Percentiles rank a stretch among this genome's conserved stretches.
phyloP scores from a whole-genome alignment of 306 rosid species.

The Hippophae gyantsensis region DNA sequence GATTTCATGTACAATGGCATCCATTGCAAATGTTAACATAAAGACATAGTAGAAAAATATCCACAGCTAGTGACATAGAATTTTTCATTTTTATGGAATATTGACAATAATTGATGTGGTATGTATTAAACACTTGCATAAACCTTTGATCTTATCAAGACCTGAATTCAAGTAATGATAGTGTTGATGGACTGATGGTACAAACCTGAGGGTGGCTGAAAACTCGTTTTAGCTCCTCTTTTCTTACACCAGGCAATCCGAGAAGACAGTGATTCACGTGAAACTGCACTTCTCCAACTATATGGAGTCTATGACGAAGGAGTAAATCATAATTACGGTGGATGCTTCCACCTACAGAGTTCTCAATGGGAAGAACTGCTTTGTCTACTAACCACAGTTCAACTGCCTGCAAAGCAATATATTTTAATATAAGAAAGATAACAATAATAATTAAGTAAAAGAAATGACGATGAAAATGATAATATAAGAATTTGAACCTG shows the following conservation, averaged over 20 bases:
- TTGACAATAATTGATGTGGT: too few species aligned
- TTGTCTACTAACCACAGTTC: constrained; percentile 62
- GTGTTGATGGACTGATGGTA: too few species aligned
- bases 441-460: too few species aligned
- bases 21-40: too few species aligned
- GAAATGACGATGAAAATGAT: neutral
- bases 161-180: too few species aligned
- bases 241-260: constrained; percentile 56
- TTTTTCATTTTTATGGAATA: too few species aligned
- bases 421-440: too few species aligned
- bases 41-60: too few species aligned
- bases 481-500: constrained; percentile 30
- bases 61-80: too few species aligned
- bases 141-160: too few species aligned
- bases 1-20: too few species aligned
- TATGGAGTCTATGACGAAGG: constrained; percentile 72
- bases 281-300: constrained; percentile 71
- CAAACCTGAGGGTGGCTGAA: constrained; percentile 59
- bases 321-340: constrained; percentile 76
- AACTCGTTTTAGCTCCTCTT: constrained; percentile 50
- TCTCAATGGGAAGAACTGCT: constrained; percentile 64
- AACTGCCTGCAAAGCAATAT: constrained; percentile 40
- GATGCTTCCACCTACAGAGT: constrained; percentile 60
- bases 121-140: too few species aligned
- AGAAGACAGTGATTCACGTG: constrained; percentile 50